Evolutionary conservation across 2,329 filamentous ascomycete species (phyloP), one percentile per base, ranked within the genome.

Genomic region (Lachnellula willkommii): DNA sequence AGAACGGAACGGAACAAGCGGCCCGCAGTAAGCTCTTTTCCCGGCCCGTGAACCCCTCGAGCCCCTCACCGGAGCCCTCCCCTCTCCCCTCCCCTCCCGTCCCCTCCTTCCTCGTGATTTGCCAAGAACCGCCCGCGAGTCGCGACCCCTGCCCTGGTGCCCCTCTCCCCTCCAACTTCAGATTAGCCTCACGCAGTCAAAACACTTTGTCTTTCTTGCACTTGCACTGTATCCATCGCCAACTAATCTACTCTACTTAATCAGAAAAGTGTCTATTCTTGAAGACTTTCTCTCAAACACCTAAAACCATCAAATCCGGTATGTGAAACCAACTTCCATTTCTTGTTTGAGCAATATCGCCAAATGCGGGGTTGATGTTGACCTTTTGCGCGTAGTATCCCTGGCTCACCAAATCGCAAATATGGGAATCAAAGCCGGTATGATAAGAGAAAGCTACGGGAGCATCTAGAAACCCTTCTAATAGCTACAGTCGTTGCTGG

Each of bases 401-500:
- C 50, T 52, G 55, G 56, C 56, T 47, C 49, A 56, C 57, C 54
- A 39, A 56, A 60, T 52, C 63, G 56, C 60, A 62, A 72, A 62
- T 64, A 83, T 83, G 81, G 81, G 67, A 59, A 64, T 83, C 66
- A 84, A 84, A 74, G 81, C 81, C 73, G 80, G 81, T 83, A 77
- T 65, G 76, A 68, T 37, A 24, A 22, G 14, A 20, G 11, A 22
- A 24, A 28, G 15, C 11, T 26, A 42, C 15, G 35, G 36, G 17
- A 37, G 14, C 11, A 22, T 35, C 5, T 47, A 32, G 37, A 47
- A 40, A 20, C 9, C n/a, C 17, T 51, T 37, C 52, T 61, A 49
- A 65, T 54, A 20, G 39, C 3, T 46, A 37, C 58, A 86, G 82
- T 85, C 72, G 93, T 99, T 79, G 91, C 94, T 77, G 94, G 94